A percentile compares a stretch with the other conserved stretches of the same genome.
These are phyloP conservation scores for Candida ovalis DNA, from an alignment of 805 yeast species.

Conservation along the genomic window DNA sequence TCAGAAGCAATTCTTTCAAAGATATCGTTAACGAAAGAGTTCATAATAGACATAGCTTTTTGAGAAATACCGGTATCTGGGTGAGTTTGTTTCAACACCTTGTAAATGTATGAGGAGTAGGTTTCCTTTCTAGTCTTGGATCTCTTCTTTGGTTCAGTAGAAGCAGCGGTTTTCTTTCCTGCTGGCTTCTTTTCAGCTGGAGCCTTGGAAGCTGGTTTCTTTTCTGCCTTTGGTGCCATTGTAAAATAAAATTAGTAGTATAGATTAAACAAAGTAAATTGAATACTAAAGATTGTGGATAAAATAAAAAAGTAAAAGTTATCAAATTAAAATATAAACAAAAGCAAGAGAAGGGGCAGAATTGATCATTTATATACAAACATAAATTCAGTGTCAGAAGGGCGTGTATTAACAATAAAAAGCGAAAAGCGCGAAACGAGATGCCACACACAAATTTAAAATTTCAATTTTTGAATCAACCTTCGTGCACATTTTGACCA, in stretches of 20 bases:
- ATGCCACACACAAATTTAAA: conserved; percentile 16
- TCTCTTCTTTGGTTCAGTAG: conserved; percentile 85
- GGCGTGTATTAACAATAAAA: background rate
- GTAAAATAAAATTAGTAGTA: conserved; percentile 21
- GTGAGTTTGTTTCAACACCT: conserved; percentile 97
- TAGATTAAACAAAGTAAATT: background rate
- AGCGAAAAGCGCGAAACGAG: conserved; percentile 6
- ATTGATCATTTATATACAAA: conserved; percentile 14
- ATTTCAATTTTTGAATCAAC: conserved; percentile 5
- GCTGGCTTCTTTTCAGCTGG: conserved; percentile 96
- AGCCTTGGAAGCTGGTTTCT: conserved; percentile 87
- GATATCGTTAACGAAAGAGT: conserved; percentile 96
- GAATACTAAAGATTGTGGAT: background rate
- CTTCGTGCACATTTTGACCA: conserved; percentile 9
- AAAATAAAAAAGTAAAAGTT: background rate
- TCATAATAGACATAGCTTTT: conserved; percentile 97
- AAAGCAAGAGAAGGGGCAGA: conserved; percentile 10
- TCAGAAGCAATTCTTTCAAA: conserved; percentile 97
- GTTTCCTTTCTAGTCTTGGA: conserved; percentile 96
- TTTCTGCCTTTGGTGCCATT: conserved; percentile 66
- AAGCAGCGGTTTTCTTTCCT: conserved; percentile 84
- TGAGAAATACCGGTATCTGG: conserved; percentile 99
- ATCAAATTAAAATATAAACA: background rate
- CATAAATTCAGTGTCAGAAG: background rate
- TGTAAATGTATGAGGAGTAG: conserved; percentile 96